Base-by-base conservation (phyloP, 768 basidiomycete genomes). In the Harrya chromipes region DNA sequence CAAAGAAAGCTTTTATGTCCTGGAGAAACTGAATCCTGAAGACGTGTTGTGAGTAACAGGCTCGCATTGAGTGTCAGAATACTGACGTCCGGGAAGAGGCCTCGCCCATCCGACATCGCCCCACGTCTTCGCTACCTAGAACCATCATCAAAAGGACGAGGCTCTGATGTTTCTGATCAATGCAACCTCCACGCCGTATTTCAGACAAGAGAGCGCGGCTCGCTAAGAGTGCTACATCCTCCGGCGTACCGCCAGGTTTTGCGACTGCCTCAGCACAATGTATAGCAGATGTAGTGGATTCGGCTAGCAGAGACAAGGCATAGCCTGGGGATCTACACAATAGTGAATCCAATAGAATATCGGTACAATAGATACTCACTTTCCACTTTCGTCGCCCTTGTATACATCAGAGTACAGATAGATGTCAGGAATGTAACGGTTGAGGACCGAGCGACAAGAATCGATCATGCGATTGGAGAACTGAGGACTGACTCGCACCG, bases 401-500 rank as follows among this genome's bases (percentile, higher is more conserved):
- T 97, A 98, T 20, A 97, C 94, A 56, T 99, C 97, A 4, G 97
- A 95, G 67, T 97, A 95, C 34, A 99, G 82, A 70, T 98, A 97
- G 24, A 97, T 94, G 65, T 99, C 97, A 33, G 97, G 95, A 50
- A 98, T 97, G 67, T 90, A 97, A 4, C 94, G 87, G 66, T 97
- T 98, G 38, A 99, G 75, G 20, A 99, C 77, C 3, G 91, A 94
- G 34, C 97, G 84, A 16, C 91, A 84, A 8, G 94, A 82, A 60
- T 97, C 95, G 43, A 99, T 97, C 86, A 98, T 92, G 34, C 97
- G 82, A 67, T 97, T 97, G 2, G 94, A 97, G 65, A 99, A 91
- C 64, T 98, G 94, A 20, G 97, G 97, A 56, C 85, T 95, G 9
- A 98, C 93, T 35, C 97, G 87, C 23, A 97, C 95, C 3, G 94